Evolutionary conservation across 148 eudicot species (phyloP), one percentile per base, ranked within the genome.

Genomic region (Rhododendron williamsianum): DNA sequence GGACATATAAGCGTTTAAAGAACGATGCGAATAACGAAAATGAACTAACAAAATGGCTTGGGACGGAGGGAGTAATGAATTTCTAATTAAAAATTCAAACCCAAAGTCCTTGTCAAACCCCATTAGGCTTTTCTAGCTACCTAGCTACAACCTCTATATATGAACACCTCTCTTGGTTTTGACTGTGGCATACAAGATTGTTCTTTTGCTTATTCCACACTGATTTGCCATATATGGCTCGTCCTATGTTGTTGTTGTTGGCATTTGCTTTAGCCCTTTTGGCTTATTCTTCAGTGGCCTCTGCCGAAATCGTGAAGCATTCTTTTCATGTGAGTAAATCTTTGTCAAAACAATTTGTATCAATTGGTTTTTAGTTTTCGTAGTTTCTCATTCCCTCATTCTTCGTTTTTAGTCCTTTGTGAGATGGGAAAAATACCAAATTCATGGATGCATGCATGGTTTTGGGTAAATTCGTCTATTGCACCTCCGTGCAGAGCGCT

Each of bases 181-280:
- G 49, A 46, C 10, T 46, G 0, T 46, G 1, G 9, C 9, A 46
- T 1, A 19, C 27, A 21, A n/a, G 33, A 2, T 69, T 25, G 11
- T 69, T 25, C 43, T 36, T 33, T 35, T 12, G 45, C 12, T 5
- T 38, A 45, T 38, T 76, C 8, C 48, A 23, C 6, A 69, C 48
- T 58, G 67, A 21, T 45, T 49, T 49, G 1, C 54, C 16, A 49
- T 49, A 1, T 18, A 89, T 87, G 89, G 86, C 84, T 52, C 63
- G 82, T 41, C 41, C 69, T 6, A 67, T 51, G 33, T 80, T 85
- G 30, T 30, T 30, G 83, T 36, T 88, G 83, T 36, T 88, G 19
- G 80, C 41, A n/a, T 86, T 67, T 4, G 49, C 77, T 73, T 49
- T 84, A 63, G 84, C 77, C 60, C 77, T 88, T 81, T 23, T 87